Percentiles rank a stretch among this genome's conserved stretches.
Evolutionary conservation across 176 grass and related monocot genomes (phyloP).

Genomic region (Elymus sibiricus): DNA sequence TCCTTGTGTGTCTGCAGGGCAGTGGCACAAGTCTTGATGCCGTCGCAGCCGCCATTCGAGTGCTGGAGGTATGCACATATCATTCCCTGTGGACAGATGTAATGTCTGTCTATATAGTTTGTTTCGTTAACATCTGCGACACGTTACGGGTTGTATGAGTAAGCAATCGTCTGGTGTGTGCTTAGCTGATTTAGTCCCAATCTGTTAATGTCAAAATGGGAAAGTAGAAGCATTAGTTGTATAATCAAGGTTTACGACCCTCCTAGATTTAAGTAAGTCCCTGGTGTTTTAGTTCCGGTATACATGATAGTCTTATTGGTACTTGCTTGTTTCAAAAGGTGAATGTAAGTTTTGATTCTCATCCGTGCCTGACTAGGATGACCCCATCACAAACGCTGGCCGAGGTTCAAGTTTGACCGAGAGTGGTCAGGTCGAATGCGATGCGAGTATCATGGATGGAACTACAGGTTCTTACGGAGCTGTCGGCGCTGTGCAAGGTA

Average conservation of each 20-base stretch:
- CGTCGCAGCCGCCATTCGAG: constrained; percentile 77
- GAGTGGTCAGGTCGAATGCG: constrained; percentile 83
- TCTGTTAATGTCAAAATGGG: neutral
- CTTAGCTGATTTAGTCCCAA: neutral
- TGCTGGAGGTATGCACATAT: constrained; percentile 60
- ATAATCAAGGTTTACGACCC: neutral
- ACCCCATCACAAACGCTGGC: constrained; percentile 83
- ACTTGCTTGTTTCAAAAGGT: constrained; percentile 17
- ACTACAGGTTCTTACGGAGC: constrained; percentile 72
- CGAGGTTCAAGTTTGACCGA: constrained; percentile 91
- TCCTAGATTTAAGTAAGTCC: neutral
- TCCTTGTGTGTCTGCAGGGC: constrained; percentile 36
- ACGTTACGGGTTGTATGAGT: neutral
- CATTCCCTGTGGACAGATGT: neutral
- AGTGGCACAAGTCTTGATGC: constrained; percentile 75
- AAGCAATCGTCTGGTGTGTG: neutral
- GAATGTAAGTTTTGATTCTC: constrained; percentile 2
- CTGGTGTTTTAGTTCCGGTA: neutral
- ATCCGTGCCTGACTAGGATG: constrained; percentile 56
- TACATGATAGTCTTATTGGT: neutral
- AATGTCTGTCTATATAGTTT: neutral
- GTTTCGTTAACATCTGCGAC: too few relatives aligned
- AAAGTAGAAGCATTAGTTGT: neutral
- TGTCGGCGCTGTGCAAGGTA: constrained; percentile 92
- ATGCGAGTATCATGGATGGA: constrained; percentile 99